Percentiles rank a stretch among this genome's conserved stretches.
These are phyloP conservation scores for Deakozyma indianensis DNA, from an alignment of 805 yeast genomes.

Conservation along the genomic window DNA sequence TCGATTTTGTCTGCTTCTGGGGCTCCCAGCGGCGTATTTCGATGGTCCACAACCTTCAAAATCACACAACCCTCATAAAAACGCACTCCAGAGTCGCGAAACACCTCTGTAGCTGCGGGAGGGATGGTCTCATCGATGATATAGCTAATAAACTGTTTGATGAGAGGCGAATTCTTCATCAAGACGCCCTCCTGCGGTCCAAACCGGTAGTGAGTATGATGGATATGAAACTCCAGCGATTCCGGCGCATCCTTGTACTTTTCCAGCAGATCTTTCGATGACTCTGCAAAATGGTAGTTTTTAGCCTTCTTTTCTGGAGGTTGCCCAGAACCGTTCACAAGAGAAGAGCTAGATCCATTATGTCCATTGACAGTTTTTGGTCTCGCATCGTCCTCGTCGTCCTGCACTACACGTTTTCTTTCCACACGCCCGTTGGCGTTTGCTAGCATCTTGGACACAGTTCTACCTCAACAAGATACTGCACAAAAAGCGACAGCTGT, in stretches of 20 bases:
- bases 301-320: neutral
- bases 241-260: conserved; percentile 70
- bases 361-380: neutral
- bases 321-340: neutral
- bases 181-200: conserved; percentile 83
- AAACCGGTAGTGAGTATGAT: conserved; percentile 81
- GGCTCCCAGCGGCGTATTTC: conserved; percentile 25
- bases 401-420: neutral
- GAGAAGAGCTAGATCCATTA: neutral
- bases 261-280: conserved; percentile 55
- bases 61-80: conserved; percentile 86
- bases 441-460: neutral
- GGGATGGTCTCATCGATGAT: conserved; percentile 77
- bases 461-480: too few species aligned
- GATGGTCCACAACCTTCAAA: conserved; percentile 74
- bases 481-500: too few species aligned
- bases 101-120: conserved; percentile 74
- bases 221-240: conserved; percentile 77
- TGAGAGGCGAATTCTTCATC: conserved; percentile 62
- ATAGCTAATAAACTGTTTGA: conserved; percentile 60
- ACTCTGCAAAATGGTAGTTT: conserved; percentile 32
- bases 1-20: conserved; percentile 6
- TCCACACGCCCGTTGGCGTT: neutral
- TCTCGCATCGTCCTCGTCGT: neutral
- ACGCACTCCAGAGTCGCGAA: conserved; percentile 71